Conservation (phyloP, 2,329 filamentous ascomycete species). For the Dothiorella sarmentorum region DNA sequence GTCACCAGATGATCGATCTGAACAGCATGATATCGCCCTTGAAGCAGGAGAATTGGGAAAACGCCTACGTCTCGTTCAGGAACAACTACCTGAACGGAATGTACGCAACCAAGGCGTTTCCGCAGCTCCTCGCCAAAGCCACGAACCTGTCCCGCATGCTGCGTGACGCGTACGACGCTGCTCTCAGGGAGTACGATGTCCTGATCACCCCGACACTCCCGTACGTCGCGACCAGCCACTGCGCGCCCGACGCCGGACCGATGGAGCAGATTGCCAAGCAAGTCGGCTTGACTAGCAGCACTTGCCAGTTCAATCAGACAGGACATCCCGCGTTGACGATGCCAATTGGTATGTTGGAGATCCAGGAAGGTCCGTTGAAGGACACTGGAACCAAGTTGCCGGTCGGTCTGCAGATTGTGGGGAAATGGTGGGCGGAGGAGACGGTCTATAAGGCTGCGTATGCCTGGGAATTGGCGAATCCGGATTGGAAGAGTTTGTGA, state of each 20-base stretch:
- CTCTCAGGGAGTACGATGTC: conserved; percentile 42
- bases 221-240: conserved; percentile 46
- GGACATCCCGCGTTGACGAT: conserved; percentile 56
- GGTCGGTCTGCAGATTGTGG: conserved; percentile 56
- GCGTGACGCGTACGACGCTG: conserved; percentile 46
- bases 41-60: conserved; percentile 49
- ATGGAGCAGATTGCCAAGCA: conserved; percentile 49
- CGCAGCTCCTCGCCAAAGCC: conserved; percentile 47
- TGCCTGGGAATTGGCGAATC: conserved; percentile 43
- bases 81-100: conserved; percentile 54
- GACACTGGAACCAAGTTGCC: conserved; percentile 38
- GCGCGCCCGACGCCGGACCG: conserved; percentile 38
- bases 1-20: conserved; percentile 50
- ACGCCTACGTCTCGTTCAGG: conserved; percentile 52
- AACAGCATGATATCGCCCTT: conserved; percentile 48
- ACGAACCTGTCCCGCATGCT: conserved; percentile 49
- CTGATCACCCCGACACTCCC: conserved; percentile 51
- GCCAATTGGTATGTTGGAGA: conserved; percentile 48
- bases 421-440: conserved; percentile 51
- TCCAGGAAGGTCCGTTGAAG: conserved; percentile 25
- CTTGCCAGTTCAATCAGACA: conserved; percentile 55
- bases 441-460: conserved; percentile 44
- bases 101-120: conserved; percentile 46
- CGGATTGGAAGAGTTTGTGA: not conserved
- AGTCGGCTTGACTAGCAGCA: conserved; percentile 56